These are phyloP conservation scores for Rhinocladiella similis DNA, from an alignment of 2,329 filamentous ascomycete species.

Conservation along the genomic window DNA sequence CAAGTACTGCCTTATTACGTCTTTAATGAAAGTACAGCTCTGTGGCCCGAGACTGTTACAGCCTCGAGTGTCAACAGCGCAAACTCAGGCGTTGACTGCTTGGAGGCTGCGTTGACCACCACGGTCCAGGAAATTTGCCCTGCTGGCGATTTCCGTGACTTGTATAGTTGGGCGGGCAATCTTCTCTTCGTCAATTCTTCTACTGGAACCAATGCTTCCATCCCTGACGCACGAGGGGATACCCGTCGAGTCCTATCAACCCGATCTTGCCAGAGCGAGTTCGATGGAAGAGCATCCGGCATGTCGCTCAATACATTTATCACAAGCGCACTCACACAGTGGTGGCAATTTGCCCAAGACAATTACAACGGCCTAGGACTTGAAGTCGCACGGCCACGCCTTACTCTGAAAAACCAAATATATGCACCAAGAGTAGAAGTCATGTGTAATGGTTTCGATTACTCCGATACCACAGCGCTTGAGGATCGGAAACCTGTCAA, in stretches of 20 bases:
- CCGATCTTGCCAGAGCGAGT: conserved; percentile 15
- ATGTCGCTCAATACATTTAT: conserved; percentile 20
- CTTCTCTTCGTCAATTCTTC: conserved; percentile 18
- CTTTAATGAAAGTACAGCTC: conserved; percentile 22
- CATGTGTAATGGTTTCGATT: conserved; percentile 16
- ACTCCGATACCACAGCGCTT: conserved; percentile 9
- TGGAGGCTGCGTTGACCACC: conserved; percentile 4
- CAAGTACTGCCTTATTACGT: conserved; percentile 19
- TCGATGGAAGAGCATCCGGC: conserved; percentile 21
- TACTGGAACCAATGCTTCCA: conserved; percentile 17
- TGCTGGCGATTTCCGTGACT: conserved; percentile 11
- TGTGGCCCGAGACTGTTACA: conserved; percentile 25
- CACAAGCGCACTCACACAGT: conserved; percentile 13
- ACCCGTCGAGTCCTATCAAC: conserved; percentile 18
- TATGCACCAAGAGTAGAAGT: conserved; percentile 22
- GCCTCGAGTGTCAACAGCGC: conserved; percentile 16
- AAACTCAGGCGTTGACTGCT: conserved; percentile 18
- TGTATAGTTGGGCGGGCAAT: conserved; percentile 18
- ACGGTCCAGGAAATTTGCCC: conserved; percentile 13
- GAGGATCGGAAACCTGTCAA: conserved; percentile 10
- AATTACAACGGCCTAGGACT: conserved; percentile 20
- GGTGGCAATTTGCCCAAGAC: conserved; percentile 17
- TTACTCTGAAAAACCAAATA: conserved; percentile 11
- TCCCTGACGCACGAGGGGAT: conserved; percentile 17
- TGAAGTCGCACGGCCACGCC: conserved; percentile 8